Evolutionary conservation across 257 asterid species (phyloP), one percentile per base, ranked within the genome.

Genomic region (Solanum clarkiae): DNA sequence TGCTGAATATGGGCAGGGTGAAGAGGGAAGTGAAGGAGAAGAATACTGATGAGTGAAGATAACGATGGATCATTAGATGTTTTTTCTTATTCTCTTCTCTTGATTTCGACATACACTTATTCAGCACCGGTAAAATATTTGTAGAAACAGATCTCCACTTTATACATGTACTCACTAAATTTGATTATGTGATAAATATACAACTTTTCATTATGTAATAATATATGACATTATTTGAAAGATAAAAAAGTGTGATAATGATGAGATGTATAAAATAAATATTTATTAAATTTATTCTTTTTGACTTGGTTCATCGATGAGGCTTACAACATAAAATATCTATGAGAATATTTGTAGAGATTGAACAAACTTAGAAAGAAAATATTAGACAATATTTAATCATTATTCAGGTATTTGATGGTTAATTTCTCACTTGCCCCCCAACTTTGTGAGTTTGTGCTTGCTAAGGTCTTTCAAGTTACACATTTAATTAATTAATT

Each of bases 1-100:
- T 47, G 85, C 85, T 45, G 85, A 63, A 49, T 68, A 15, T 60
- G 75, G 60, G 18, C 77, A 63, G 44, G 85, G 85, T 63, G 85
- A 82, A 82, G 85, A 82, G 47, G 79, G 49, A 24, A 68, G 75
- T 47, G 85, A 82, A 63, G 85, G 85, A 60, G 85, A 82, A 60
- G 85, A 82, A 16, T 82, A 63, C 44, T 82, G n/a, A 45, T 53
- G 26, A 51, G 49, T 77, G 65, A 49, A 49, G 45, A 14, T 18
- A 1, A 8, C 14, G 45, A 65, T 40, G 26, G 17, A 29, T 53
- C 47, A 79, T 53, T 79, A 79, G 26, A 10, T 9, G 47, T 77
- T 51, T 26, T 26, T 77, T 49, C 22, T 56, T 20, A 10, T 8
- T 9, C 6, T 10, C 2, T 59, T 59, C 14, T 59, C 29, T 59